Base-by-base conservation (phyloP, 192 early-diverging fungal species). In the Coemansia sp. region DNA sequence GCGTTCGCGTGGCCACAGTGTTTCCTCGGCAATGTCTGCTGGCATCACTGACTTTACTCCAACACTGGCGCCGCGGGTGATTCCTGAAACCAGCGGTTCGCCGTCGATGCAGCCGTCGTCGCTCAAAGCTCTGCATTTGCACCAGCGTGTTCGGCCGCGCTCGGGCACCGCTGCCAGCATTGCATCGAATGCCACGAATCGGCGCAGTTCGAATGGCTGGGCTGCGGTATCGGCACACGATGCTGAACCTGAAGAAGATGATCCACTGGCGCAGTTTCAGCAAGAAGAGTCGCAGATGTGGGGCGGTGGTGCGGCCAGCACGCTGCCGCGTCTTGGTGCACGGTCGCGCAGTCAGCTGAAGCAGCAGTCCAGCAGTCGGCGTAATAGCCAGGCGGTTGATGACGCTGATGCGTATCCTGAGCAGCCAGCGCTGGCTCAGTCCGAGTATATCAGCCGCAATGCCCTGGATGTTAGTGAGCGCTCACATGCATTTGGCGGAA, bases 181-280 rank as follows among this genome's bases (percentile, higher is more conserved):
- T 19, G 73, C 57, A 10, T 65, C 71, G n/a, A 42, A 57, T 2
- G 58, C 14, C 14, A 55, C 50, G 14, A 55, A 44, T 21, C 59
- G 58, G 3, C 66, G 64, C 5, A 46, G 31, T 1, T 65, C 69
- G 0, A 50, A 22, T 19, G 65, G 65, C 57, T 67, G 65, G 65
- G 50, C 23, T 1, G 28, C 28, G 14, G 31, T 44, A 34, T 25
- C 52, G 5, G 57, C 7, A 5, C 17, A 19, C 21, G 12, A 21
- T 17, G 31, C 38, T 15, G 61, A 57, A 17, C 26, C 57, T 4
- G 58, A 50, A 5, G 57, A 55, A 5, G 77, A 79, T 2, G 78
- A 81, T 26, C 78, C 78, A 21, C 62, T 81, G 53, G 78, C 78
- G 31, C 68, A 62, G 67, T 81, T 81, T 54, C 78, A 81, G 56